Base-by-base conservation (phyloP, 2,329 filamentous ascomycete species). In the Aspergillus amoenus region DNA sequence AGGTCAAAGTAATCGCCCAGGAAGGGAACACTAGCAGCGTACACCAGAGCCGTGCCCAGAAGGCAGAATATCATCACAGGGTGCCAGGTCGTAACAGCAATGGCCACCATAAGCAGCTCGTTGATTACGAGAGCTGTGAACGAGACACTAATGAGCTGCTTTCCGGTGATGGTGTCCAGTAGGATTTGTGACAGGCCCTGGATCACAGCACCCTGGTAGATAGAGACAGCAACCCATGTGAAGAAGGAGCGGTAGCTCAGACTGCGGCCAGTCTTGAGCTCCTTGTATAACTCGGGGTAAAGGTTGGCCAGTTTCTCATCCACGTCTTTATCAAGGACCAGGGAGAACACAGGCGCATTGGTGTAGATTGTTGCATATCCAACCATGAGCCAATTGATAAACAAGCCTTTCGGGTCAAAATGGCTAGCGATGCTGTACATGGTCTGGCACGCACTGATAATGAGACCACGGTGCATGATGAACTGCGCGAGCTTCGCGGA, bases 321-420 rank as follows among this genome's bases (percentile, higher is more conserved):
- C 5, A 99, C 93, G 68, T 99, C 94, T 69, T 89, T 89, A 77
- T 99, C 94, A 2, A 99, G 84, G 2, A 97, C 93, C 6, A 99
- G 86, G 0, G 90, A 95, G 70, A 99, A 89, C 34, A 99, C 94
- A 0, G 94, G 94, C 15, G 86, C 83, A 73, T 95, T 96, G 15
- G 94, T 99, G 78, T 99, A 99, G 5, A 97, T 82, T 0, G 94
- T 99, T 1, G 93, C 92, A 70, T 99, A 99, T 47, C 94, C 94
- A 12, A 99, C 94, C 62, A 99, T 85, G 13, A 99, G 84, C 93
- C 93, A 99, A 72, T 97, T 91, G 78, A 88, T 91, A 81, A 97
- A 99, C 8, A 99, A 79, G 30, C 93, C 94, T 66, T 96, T 91
- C 0, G 94, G 95, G 72, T 97, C 91, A 70, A 97, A 97, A 59